Conservation (phyloP, 192 early-diverging fungal genomes). For the Coemansia guatemalensis region DNA sequence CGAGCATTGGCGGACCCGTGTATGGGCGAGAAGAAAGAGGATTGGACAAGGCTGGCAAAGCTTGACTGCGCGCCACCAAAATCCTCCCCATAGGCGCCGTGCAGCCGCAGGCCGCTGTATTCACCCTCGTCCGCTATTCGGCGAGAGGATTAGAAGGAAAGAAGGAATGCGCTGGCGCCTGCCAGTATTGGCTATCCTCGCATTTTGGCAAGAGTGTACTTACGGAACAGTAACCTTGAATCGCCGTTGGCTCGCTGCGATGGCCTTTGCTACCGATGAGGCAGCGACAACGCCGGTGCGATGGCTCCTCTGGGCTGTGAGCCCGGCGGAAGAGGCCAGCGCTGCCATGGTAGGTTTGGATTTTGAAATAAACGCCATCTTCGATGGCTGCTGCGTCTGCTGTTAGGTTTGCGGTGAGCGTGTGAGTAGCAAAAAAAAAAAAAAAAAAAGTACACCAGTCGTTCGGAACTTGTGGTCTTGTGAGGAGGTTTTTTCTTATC, state of each 20-base stretch:
- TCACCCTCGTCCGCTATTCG: not conserved
- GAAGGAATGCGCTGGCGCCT: not conserved
- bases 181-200: not conserved
- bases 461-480: not conserved
- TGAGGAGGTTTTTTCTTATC: not conserved
- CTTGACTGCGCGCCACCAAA: not conserved
- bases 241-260: constrained; percentile 35
- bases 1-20: not conserved
- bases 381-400: not conserved
- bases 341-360: constrained; percentile 38
- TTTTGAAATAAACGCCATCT: constrained; percentile 36
- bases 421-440: not conserved
- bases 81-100: not conserved
- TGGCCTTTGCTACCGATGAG: constrained; percentile 29
- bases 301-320: constrained; percentile 15
- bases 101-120: not conserved
- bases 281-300: constrained; percentile 16
- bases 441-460: constrained; percentile 1
- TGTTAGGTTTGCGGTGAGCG: not conserved
- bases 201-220: constrained; percentile 12
- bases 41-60: not conserved
- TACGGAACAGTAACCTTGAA: constrained; percentile 52
- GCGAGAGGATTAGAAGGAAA: not conserved
- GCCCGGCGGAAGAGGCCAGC: constrained; percentile 29
- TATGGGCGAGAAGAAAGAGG: not conserved